Conservation (phyloP, 495 filamentous ascomycete genomes). For the Neurospora pannonica region DNA sequence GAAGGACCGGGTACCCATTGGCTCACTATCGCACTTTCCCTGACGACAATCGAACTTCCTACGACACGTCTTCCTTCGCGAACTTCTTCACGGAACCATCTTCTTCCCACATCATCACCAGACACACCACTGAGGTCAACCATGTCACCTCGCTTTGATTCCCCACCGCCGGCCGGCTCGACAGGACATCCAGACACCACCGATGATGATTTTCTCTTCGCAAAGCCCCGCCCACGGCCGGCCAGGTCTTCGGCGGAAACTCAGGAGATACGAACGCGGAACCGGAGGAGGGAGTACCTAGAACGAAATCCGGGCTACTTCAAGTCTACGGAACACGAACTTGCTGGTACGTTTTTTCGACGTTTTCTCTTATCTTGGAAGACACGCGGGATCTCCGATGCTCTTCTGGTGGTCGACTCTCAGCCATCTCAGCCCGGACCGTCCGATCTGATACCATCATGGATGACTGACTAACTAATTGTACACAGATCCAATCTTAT, state of each 20-base stretch:
- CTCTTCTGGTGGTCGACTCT: neutral
- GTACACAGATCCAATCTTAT: conserved; percentile 61
- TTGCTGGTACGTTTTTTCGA: conserved; percentile 24
- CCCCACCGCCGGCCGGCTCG: conserved; percentile 7
- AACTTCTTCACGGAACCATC: neutral
- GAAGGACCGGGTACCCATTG: neutral
- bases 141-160: conserved; percentile 15
- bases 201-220: neutral
- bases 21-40: neutral
- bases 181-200: neutral
- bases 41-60: neutral
- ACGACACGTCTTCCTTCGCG: neutral
- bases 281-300: conserved; percentile 36
- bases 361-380: neutral
- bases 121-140: neutral
- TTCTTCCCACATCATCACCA: neutral
- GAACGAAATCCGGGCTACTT: conserved; percentile 32
- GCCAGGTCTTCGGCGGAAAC: conserved; percentile 22
- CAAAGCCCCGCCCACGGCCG: conserved; percentile 29
- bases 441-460: neutral
- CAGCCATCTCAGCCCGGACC: neutral
- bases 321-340: conserved; percentile 31
- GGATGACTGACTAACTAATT: neutral
- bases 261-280: conserved; percentile 28
- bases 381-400: neutral